Conservation (phyloP, 2,329 filamentous ascomycete genomes). For the Verticillium longisporum region DNA sequence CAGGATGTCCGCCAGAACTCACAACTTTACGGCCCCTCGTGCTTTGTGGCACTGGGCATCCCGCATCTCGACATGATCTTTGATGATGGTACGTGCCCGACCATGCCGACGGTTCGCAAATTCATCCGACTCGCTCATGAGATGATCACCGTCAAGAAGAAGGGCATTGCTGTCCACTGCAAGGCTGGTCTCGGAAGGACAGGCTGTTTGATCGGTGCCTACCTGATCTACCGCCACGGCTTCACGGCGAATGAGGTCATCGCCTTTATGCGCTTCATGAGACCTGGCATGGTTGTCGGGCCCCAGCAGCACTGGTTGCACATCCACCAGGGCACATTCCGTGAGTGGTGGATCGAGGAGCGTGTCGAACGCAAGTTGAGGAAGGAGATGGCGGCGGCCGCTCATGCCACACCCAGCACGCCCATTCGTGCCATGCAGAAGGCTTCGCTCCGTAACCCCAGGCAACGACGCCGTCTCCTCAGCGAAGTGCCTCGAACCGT, state of each 20-base stretch:
- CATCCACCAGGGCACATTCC: slow-evolving; percentile 90
- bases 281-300: slow-evolving; percentile 96
- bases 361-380: slow-evolving; percentile 64
- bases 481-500: slow-evolving; percentile 66
- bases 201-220: slow-evolving; percentile 93
- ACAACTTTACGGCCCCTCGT: slow-evolving; percentile 91
- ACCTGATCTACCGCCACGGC: slow-evolving; percentile 93
- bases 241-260: slow-evolving; percentile 98
- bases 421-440: slow-evolving; percentile 57
- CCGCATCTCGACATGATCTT: slow-evolving; percentile 99
- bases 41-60: slow-evolving; percentile 92
- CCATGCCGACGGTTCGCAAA: slow-evolving; percentile 79
- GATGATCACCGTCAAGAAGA: slow-evolving; percentile 84
- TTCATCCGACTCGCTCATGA: slow-evolving; percentile 94
- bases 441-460: slow-evolving; percentile 53
- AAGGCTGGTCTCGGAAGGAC: slow-evolving; percentile 95
- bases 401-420: slow-evolving; percentile 48
- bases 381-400: slow-evolving; percentile 48
- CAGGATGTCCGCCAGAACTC: slow-evolving; percentile 94
- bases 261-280: slow-evolving; percentile 98
- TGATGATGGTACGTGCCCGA: slow-evolving; percentile 93
- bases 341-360: slow-evolving; percentile 97
- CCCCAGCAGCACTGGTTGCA: slow-evolving; percentile 99
- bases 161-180: slow-evolving; percentile 95
- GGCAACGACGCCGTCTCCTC: slow-evolving; percentile 77